Conservation (phyloP, 2,329 filamentous ascomycete species). For the Calonectria pteridis region DNA sequence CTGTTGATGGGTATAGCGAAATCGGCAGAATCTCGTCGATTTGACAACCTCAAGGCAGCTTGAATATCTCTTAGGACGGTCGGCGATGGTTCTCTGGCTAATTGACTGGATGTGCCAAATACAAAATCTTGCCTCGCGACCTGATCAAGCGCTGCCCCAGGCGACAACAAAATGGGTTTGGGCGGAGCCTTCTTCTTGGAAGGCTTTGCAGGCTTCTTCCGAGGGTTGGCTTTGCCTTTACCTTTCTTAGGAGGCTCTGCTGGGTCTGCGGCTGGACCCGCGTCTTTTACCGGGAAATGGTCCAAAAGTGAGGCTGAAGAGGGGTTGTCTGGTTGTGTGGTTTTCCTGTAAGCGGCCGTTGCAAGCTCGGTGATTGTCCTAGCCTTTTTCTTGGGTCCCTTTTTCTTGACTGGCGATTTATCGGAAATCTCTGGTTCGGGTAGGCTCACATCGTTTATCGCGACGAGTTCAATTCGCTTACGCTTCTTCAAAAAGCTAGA, state of each 20-base stretch:
- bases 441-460: conserved; percentile 45
- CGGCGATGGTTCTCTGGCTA: conserved; percentile 80
- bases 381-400: conserved; percentile 74
- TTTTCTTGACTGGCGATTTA: conserved; percentile 59
- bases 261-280: background rate
- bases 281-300: conserved; percentile 50
- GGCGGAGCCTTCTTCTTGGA: conserved; percentile 57
- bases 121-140: conserved; percentile 80
- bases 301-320: conserved; percentile 57
- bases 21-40: conserved; percentile 54
- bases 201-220: conserved; percentile 47
- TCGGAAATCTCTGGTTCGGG: conserved; percentile 37
- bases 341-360: conserved; percentile 73
- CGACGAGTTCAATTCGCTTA: conserved; percentile 66
- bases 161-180: conserved; percentile 73
- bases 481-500: conserved; percentile 63
- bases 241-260: conserved; percentile 38
- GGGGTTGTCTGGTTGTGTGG: conserved; percentile 48
- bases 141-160: conserved; percentile 74
- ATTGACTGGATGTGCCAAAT: conserved; percentile 88
- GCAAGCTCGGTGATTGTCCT: conserved; percentile 84
- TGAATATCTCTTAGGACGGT: conserved; percentile 73
- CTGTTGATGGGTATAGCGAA: conserved; percentile 56
- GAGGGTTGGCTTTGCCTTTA: conserved; percentile 50
- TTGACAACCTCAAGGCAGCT: conserved; percentile 71